Percentiles rank a stretch among this genome's conserved stretches.
Conservation (phyloP, 2,329 filamentous ascomycete genomes). For the Pyricularia grisea region DNA sequence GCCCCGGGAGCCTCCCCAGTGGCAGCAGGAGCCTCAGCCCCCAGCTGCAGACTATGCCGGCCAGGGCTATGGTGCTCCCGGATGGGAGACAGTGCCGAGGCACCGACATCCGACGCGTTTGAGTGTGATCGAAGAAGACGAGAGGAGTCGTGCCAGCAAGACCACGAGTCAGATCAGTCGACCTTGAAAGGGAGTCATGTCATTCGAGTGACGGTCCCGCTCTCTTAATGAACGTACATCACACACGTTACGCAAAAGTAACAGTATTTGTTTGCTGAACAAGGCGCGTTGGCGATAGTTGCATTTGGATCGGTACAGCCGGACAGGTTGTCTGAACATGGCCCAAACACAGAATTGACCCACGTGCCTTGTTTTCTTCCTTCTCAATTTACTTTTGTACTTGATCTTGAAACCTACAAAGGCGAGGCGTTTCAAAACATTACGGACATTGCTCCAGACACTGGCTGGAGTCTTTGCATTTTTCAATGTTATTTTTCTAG, state of each 20-base stretch:
- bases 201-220: background rate
- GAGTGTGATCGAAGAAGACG: constrained; percentile 79
- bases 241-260: too few species aligned
- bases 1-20: constrained; percentile 2
- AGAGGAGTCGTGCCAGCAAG: constrained; percentile 65
- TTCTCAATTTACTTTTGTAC: background rate
- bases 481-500: background rate
- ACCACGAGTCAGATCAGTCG: constrained; percentile 50
- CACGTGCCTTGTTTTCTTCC: background rate
- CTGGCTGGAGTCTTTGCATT: background rate
- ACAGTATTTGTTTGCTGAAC: too few species aligned
- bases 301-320: background rate
- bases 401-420: background rate
- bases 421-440: background rate
- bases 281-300: background rate
- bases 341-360: background rate
- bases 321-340: background rate
- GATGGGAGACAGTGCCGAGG: constrained; percentile 67
- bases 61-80: constrained; percentile 54
- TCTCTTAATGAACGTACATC: too few species aligned
- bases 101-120: constrained; percentile 84
- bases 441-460: background rate
- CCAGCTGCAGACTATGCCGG: constrained; percentile 52
- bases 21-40: constrained; percentile 13
- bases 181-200: constrained; percentile 11